Conservation (phyloP, 345 rosid species). For the Gynandropsis gynandra region DNA sequence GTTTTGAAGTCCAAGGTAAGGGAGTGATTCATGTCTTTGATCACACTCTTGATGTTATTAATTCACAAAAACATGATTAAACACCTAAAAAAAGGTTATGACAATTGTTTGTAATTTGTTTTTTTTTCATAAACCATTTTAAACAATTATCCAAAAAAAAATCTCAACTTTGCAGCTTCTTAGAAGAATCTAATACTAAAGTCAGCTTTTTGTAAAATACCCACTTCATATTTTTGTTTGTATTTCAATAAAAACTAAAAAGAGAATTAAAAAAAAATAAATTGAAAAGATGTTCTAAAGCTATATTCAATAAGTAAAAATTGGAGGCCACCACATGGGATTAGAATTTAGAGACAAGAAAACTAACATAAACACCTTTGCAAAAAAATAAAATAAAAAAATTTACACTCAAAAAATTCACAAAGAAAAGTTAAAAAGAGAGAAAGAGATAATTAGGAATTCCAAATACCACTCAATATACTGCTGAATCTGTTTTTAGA, state of each 20-base stretch:
- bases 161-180: slow-evolving; percentile 22
- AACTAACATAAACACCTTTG: slow-evolving; percentile 30
- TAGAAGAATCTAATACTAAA: slow-evolving; percentile 25
- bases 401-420: slow-evolving; percentile 34
- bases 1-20: too few species aligned
- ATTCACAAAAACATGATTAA: too few species aligned
- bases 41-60: too few species aligned
- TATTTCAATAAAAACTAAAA: slow-evolving; percentile 19
- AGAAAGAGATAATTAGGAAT: slow-evolving; percentile 32
- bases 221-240: slow-evolving; percentile 23
- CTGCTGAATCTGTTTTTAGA: slow-evolving; percentile 64
- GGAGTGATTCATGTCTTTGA: too few species aligned
- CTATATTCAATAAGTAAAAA: slow-evolving; percentile 24
- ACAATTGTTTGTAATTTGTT: slow-evolving; percentile 10
- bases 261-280: slow-evolving; percentile 3
- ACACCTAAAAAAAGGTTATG: not conserved
- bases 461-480: slow-evolving; percentile 76
- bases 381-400: slow-evolving; percentile 26
- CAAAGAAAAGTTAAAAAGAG: slow-evolving; percentile 17
- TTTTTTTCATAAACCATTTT: not conserved
- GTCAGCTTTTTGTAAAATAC: slow-evolving; percentile 13
- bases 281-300: slow-evolving; percentile 20
- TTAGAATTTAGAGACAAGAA: slow-evolving; percentile 20
- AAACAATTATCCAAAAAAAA: slow-evolving; percentile 13
- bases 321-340: slow-evolving; percentile 30